Base-by-base conservation (phyloP, 2,329 filamentous ascomycete species). In the Ploettnerulaceae sp. region DNA sequence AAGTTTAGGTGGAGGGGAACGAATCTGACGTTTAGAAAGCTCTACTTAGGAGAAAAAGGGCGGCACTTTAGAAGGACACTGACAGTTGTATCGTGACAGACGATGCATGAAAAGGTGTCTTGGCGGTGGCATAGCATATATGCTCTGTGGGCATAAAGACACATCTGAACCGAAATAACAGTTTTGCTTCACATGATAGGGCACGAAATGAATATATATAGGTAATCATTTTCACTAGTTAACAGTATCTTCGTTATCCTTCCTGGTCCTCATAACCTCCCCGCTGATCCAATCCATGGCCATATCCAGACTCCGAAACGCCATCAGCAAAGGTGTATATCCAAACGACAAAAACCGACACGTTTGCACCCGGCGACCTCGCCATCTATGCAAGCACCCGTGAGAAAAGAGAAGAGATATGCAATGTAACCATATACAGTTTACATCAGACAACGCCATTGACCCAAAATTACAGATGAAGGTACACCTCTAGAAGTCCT, bases 401-500 rank as follows among this genome's bases (percentile, higher is more conserved):
- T 48, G 45, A 55, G 37, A 48, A 50, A 54, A 54, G 38, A 47
- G 49, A 53, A 51, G 43, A 51, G 39, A 50, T 35, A 44, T 32
- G 31, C 31, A 48, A 52, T 55, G 47, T 47, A 50, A 49, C 36
- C 62, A 45, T 55, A 38, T 51, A 55, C 50, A 59, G 25, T 51
- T 18, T 28, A 41, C 36, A 50, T 31, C 48, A 49, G 37, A 41
- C 31, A 52, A 54, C 48, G 51, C 53, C 56, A 49, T 31, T 39
- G 48, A 36, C 39, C 44, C 45, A 41, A 26, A 39, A 46, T 52
- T 35, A 52, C 32, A 57, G 41, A 51, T 25, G 14, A 45, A 15
- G 14, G 26, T 25, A 61, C 35, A 38, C 54, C 66, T 75, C 76
- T 87, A 97, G 66, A 98, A 98, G 73, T 98, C 93, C 58, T 97